Evolutionary conservation across 805 yeast species (phyloP), one percentile per base, ranked within the genome.

Genomic region (Millerozyma acaciae): DNA sequence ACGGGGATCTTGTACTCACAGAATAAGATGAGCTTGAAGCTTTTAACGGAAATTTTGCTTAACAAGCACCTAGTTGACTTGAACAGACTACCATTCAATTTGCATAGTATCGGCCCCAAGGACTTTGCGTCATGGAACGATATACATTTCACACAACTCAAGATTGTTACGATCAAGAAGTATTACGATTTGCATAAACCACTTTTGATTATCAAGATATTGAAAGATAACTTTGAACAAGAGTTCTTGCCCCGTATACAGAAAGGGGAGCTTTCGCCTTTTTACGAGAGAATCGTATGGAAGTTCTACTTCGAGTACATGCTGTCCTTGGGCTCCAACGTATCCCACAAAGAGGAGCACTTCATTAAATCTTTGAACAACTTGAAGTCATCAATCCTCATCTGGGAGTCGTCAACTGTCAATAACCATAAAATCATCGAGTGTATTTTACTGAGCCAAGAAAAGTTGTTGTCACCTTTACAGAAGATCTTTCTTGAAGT

Each of bases 261-360:
- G 16, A 33, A 35, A 2, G 35, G 42, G 8, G 33, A 43, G 23
- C 44, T 65, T 10, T 37, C 56, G 16, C 61, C 65, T 9, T 63
- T 62, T 32, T 64, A 63, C 44, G 70, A 65, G 41, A 38, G 70
- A 16, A 59, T 64, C 1, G 50, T 63, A 8, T 65, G 72, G 72
- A 60, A 60, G 37, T 65, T 60, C 40, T 51, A 59, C 37, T 61
- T 62, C 35, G 66, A 63, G 26, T 63, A 60, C 37, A 38, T 51
- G 27, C 42, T 35, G 26, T 34, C 21, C 14, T 19, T 29, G 9
- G 15, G 15, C 15, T 14, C 21, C 21, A 7, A 10, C 13, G 16
- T 21, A 20, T 40, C 42, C 15, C 41, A 33, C 22, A 44, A 51
- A 15, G 61, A 55, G 40, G 10, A 36, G 8, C 37, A 52, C 37